Evolutionary conservation across 306 rosid genomes (phyloP), one percentile per base, ranked within the genome.

Genomic region (Medicago arabica): DNA sequence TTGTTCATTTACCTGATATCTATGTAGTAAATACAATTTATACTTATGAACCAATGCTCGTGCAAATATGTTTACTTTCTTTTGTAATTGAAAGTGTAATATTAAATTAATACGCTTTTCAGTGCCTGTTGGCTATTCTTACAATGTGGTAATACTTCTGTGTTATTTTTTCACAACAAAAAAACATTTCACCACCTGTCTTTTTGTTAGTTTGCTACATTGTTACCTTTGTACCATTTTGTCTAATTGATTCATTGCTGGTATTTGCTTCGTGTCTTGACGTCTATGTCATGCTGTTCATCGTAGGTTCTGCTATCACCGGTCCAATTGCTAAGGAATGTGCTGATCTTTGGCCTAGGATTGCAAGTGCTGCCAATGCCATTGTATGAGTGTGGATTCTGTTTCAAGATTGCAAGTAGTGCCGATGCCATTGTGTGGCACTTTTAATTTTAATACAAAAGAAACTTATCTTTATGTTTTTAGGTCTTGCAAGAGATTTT

Each of bases 291-390:
- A 15, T 14, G 3, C 0, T 2, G 46, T 39, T 60, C 0, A 15
- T 71, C 81, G 55, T 67, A 92, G 98, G 97, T 1, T 91, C 97
- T 66, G 96, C 97, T 0, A 93, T 93, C 21, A 93, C 98, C 8
- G 98, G 97, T 7, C 97, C 97, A 16, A 93, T 91, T 0, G 97
- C 93, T 0, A 91, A 93, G 82, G 98, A 93, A 68, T 93, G 98
- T 7, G 97, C 98, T 5, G 98, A 93, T 88, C 84, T 93, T 28
- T 91, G 93, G 98, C 98, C 98, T 0, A 93, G 97, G 69, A 93
- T 93, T 78, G 98, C 98, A 0, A 93, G 97, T 87, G 98, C 98
- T 2, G 96, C 98, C 31, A 93, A 93, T 23, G 98, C 98, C 0
- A 89, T 93, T 9, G 98, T 88, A 28, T 93, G 75, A 85, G n/a